Evolutionary conservation across 257 asterid genomes (phyloP), one percentile per base, ranked within the genome.

Genomic region (Misopates orontium): DNA sequence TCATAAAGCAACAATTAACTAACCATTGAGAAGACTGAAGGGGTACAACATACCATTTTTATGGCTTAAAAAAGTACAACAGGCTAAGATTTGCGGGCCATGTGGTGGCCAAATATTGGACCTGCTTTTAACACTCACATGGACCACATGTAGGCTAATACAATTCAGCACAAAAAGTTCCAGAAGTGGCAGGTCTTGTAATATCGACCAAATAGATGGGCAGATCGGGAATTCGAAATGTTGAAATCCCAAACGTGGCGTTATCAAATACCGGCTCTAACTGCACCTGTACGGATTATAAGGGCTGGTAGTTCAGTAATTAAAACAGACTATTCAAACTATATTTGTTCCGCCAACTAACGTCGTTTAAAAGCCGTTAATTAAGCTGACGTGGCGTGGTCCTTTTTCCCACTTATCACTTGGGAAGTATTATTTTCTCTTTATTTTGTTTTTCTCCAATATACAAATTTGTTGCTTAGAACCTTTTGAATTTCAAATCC

Each of bases 201-300:
- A 31, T 19, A 25, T 32, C 2, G 3, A 5, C 19, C 44, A 47
- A 17, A 44, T 4, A 4, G 10, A 62, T 41, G 71, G 71, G 54
- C 59, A 49, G 32, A 19, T 19, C 57, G 5, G 59, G 20, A 4
- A 41, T 4, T 17, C 16, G 0, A 32, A 49, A 63, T 13, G 5
- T 14, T 54, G 59, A 13, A 4, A 21, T 18, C 3, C 8, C 28
- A 67, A 68, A 62, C 44, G 10, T 8, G 36, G 19, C 41, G 15
- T 9, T 8, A 14, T 4, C 28, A 67, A 65, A 62, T 4, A 17
- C 17, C 41, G 11, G 13, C 47, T 62, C 75, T 60, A 53, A 61
- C 57, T 17, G 59, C 21, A 54, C 4, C 13, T 47, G 83, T 72
- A 81, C 81, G 78, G 83, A 70, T 17, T 58, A 32, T 72, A 45